These are phyloP conservation scores for Escallonia rubra DNA, from an alignment of 129 eudicot genomes.

Conservation along the genomic window DNA sequence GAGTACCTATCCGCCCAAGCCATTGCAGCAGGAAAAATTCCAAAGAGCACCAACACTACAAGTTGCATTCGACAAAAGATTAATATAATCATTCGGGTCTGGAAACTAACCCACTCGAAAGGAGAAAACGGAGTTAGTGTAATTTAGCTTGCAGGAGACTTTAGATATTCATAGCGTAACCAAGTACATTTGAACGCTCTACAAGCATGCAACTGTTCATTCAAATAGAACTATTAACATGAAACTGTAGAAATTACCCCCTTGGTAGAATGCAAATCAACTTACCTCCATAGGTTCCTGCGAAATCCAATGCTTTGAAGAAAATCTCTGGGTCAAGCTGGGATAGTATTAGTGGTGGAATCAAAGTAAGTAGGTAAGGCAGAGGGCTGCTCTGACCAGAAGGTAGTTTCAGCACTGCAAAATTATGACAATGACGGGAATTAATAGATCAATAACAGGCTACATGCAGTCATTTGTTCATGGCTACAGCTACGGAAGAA, in stretches of 20 bases:
- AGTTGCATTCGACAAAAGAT: not conserved
- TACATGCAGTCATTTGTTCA: no score
- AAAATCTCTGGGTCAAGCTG: slow-evolving; percentile 87
- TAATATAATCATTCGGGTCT: not conserved
- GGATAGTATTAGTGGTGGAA: slow-evolving; percentile 76
- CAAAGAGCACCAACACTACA: slow-evolving; percentile 89
- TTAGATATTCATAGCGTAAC: no score
- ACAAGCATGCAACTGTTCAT: no score
- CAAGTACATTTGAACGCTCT: no score
- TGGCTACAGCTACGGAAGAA: no score
- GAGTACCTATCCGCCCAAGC: slow-evolving; percentile 87
- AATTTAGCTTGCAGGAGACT: no score
- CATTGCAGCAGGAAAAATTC: slow-evolving; percentile 96
- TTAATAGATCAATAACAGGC: not conserved
- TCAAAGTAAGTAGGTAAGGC: slow-evolving; percentile 71
- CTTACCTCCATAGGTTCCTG: slow-evolving; percentile 98
- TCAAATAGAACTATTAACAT: no score
- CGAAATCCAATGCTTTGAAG: slow-evolving; percentile 97
- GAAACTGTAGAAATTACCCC: no score
- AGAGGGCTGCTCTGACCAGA: slow-evolving; percentile 66
- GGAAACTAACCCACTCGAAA: not conserved
- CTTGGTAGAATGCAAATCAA: no score
- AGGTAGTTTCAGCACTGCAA: slow-evolving; percentile 90
- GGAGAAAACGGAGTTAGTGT: no score
- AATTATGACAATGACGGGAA: not conserved